Evolutionary conservation across 306 rosid genomes (phyloP).

Genomic region (Begonia fuchsioides): DNA sequence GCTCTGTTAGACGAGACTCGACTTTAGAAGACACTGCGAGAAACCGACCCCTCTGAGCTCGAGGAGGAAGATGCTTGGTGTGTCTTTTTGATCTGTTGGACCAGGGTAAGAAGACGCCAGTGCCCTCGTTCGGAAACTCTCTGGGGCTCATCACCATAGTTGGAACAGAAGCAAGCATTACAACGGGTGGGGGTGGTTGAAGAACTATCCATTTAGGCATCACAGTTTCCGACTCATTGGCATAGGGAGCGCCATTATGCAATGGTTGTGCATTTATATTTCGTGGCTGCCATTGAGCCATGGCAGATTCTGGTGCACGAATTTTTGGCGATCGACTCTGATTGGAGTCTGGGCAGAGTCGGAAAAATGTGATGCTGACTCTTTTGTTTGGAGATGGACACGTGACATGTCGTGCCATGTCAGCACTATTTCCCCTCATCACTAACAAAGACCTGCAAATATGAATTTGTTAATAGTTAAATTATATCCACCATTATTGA

Average conservation of each 20-base stretch:
- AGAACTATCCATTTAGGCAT: slow-evolving; percentile 84
- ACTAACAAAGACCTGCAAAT: slow-evolving; percentile 66
- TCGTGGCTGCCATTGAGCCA: slow-evolving; percentile 67
- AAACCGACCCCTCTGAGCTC: slow-evolving; percentile 64
- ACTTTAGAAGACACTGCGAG: slow-evolving; percentile 29
- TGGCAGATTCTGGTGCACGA: slow-evolving; percentile 29
- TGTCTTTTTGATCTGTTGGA: slow-evolving; percentile 55
- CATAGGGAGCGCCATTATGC: slow-evolving; percentile 38
- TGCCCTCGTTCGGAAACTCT: slow-evolving; percentile 52
- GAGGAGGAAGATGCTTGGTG: slow-evolving; percentile 78
- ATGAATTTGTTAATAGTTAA: not conserved
- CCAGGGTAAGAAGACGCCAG: slow-evolving; percentile 95
- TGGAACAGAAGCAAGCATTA: slow-evolving; percentile 65
- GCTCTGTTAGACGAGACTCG: slow-evolving; percentile 32
- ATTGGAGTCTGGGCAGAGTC: slow-evolving; percentile 53
- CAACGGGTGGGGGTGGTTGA: slow-evolving; percentile 31
- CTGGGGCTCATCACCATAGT: slow-evolving; percentile 49
- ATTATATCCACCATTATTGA: no score
- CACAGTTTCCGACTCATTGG: slow-evolving; percentile 46
- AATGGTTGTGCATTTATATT: slow-evolving; percentile 33
- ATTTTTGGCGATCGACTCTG: slow-evolving; percentile 43
- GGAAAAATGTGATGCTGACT: slow-evolving; percentile 70
- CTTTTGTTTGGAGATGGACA: slow-evolving; percentile 71
- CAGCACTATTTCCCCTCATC: slow-evolving; percentile 98
- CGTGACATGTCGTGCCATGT: slow-evolving; percentile 94